Evolutionary conservation across 2,329 filamentous ascomycete species (phyloP), one percentile per base, ranked within the genome.

Genomic region (Alternaria sp.): DNA sequence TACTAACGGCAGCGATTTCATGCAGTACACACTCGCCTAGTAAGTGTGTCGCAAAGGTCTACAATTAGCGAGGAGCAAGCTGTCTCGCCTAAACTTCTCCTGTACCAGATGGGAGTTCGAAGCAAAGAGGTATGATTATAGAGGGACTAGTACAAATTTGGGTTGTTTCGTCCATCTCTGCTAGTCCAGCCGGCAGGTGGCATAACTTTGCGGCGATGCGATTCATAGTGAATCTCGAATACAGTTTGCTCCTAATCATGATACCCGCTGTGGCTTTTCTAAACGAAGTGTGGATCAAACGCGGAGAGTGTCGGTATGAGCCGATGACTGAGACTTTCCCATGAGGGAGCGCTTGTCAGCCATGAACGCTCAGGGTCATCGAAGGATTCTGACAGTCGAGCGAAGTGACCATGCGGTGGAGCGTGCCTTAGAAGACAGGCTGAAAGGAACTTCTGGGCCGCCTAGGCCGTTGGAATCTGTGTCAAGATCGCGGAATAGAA

Each of bases 91-190:
- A 57, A 62, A 54, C 45, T 41, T 48, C 36, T 56, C 25, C 45
- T 71, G 74, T 69, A 64, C 68, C 70, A 75, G 64, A 62, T 61
- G 55, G 64, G 49, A 62, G 57, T 62, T 65, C 46, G 61, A 59
- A 62, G 63, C 58, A 66, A 40, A 43, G 34, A 52, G 18, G n/a
- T 49, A 68, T 66, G 55, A 38, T 54, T 57, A 60, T 57, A 67
- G 62, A 69, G 63, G 53, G 45, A 65, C 65, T 67, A 67, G 64
- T 60, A 65, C 43, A 55, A 59, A 60, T 66, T 64, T 60, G 66
- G 61, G 45, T 63, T 50, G 71, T 73, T 74, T 74, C 71, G 69
- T 65, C 59, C 54, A 60, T 62, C 64, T 54, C 60, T 54, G 73
- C 71, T 74, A 63, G 72, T 63, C 64, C 59, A 62, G 51, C 63